Base-by-base conservation (phyloP, 2,329 filamentous ascomycete species). In the Graphiopsis chlorocephala region DNA sequence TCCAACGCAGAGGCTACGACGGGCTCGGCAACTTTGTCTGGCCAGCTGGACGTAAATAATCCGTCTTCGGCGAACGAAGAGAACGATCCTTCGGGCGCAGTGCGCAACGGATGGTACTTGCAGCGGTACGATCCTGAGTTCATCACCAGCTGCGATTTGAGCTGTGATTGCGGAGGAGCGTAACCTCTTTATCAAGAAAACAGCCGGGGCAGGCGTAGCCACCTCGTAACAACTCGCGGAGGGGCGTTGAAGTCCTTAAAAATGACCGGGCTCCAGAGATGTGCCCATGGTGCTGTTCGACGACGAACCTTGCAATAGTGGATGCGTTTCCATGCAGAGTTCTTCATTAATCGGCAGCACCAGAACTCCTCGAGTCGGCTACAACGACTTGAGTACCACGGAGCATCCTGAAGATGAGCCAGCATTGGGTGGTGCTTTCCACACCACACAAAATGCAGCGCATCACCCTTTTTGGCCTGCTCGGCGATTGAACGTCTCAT, bases 21-120 rank as follows among this genome's bases (percentile, higher is more conserved):
- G 15, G 31, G 29, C 23, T n/a, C 53, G 53, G 61, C 53, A 14
- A 14, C 61, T 42, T 15, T 64, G 61, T 23, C 56, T 15, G 57
- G 63, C 1, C 26, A 28, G 42, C 53, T 64, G 25, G 53, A 64
- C 28, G 52, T 58, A 8, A 64, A 64, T 6, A 53, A 64, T 48
- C 61, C 52, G 5, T 64, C 61, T 25, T 58, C 61, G 12, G 61
- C 61, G 20, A 58, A 38, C 3, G 61, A 64, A n/a, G 61, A 64
- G 20, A 64, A 64, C 26, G 61, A 64, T 50, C 52, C 48, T 17
- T 62, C 60, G 12, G 56, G 63, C 12, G 45, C 63, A 25, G 42
- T 64, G 12, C 28, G 63, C 4, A 60, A 64, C 26, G 57, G 63
- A 1, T 64, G 61, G 61, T 53, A 55, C 29, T 25, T 25, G 28